Conservation (phyloP, 2,329 filamentous ascomycete species). For the Elsinoe necatrix region DNA sequence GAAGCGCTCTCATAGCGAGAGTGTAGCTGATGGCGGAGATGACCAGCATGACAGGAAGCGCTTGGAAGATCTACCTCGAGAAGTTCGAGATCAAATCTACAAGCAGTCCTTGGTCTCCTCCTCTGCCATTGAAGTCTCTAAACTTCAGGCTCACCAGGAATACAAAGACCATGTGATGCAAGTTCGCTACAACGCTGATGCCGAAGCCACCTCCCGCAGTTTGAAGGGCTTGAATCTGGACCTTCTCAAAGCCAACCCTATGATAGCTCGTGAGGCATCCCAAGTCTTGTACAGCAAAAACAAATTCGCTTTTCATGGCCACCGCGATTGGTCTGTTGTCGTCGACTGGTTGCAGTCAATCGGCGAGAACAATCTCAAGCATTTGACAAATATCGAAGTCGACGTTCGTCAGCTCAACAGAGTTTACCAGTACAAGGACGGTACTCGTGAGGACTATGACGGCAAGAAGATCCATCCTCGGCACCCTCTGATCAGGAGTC, state of each 20-base stretch:
- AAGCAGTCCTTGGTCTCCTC: background rate
- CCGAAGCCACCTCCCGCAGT: background rate
- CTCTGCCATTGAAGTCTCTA: background rate
- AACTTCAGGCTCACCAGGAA: background rate
- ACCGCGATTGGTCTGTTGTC: background rate
- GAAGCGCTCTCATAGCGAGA: constrained; percentile 1
- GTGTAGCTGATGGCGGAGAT: background rate
- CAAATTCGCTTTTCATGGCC: constrained; percentile 10
- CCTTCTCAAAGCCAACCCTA: background rate
- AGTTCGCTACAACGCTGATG: background rate
- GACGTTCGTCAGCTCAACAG: background rate
- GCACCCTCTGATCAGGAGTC: background rate
- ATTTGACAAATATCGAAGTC: background rate
- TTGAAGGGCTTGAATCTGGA: background rate
- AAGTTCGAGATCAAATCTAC: constrained; percentile 9
- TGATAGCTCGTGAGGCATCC: background rate
- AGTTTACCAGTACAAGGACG: constrained; percentile 1
- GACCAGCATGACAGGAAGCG: background rate
- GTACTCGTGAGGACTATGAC: background rate
- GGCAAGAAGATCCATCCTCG: background rate
- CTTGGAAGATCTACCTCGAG: background rate
- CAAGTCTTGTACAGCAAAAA: constrained; percentile 13
- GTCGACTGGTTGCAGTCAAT: constrained; percentile 9
- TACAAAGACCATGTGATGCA: background rate
- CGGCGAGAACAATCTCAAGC: constrained; percentile 5